A percentile compares a stretch with the other conserved stretches of the same genome.
phyloP scores from a whole-genome alignment of 2,329 filamentous ascomycete genomes.

The Scytalidium lignicola region DNA sequence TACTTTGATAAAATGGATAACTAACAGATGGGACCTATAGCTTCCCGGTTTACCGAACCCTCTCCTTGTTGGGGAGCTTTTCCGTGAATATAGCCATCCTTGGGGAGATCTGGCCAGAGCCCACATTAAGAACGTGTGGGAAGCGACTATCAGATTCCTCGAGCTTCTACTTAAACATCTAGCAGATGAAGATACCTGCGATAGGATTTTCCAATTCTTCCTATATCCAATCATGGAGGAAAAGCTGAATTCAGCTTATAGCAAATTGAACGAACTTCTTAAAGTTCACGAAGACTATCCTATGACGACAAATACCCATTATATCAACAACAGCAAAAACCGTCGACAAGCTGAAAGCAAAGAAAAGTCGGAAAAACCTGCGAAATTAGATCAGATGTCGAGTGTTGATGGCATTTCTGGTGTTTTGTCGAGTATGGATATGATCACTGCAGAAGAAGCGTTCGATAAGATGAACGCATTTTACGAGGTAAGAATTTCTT shows the following conservation, averaged over 20 bases:
- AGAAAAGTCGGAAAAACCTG: conserved; percentile 1
- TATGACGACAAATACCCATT: conserved; percentile 2
- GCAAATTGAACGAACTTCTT: conserved; percentile 5
- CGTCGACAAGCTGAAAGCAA: conserved; percentile 1
- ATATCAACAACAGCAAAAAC: conserved; percentile 5
- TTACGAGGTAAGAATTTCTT: conserved; percentile 12
- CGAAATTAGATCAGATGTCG: conserved; percentile 2
- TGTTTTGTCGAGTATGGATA: conserved; percentile 11
- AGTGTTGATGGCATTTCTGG: conserved; percentile 1
- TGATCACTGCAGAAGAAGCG: conserved; percentile 15
- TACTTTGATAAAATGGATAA: not conserved
- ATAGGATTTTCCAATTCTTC: conserved; percentile 1
- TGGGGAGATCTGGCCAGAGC: not conserved
- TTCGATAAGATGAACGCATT: conserved; percentile 17
- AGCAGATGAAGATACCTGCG: conserved; percentile 1
- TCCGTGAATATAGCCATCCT: conserved; percentile 5
- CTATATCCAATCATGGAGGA: conserved; percentile 2
- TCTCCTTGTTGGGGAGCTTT: conserved; percentile 13
- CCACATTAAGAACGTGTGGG: conserved; percentile 4
- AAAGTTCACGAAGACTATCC: conserved; percentile 4
- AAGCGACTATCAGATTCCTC: not conserved
- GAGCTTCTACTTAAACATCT: conserved; percentile 1
- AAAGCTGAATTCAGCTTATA: conserved; percentile 1
- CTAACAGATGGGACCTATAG: not conserved
- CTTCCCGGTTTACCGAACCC: conserved; percentile 12